Evolutionary conservation across 2,329 filamentous ascomycete genomes (phyloP), one percentile per base, ranked within the genome.

Genomic region (Fusarium aywerte): DNA sequence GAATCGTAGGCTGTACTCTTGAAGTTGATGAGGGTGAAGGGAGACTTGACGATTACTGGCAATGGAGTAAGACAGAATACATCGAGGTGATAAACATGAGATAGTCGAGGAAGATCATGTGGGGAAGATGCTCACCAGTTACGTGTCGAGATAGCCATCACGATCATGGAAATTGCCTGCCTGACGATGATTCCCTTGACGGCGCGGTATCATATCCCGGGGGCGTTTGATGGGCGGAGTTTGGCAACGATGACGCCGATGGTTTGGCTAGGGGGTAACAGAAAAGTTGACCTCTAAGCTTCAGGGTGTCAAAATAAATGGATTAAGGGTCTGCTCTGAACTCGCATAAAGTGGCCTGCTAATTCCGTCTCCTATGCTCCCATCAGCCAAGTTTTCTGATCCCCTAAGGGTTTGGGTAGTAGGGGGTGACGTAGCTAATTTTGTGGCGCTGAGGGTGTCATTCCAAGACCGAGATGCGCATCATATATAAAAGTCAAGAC

Each of bases 341-440:
- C n/a, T n/a, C n/a, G n/a, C n/a, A n/a, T n/a, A n/a, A n/a, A n/a
- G n/a, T n/a, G n/a, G n/a, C n/a, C n/a, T n/a, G n/a, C n/a, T n/a
- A n/a, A n/a, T n/a, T n/a, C n/a, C n/a, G n/a, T n/a, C n/a, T n/a
- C n/a, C n/a, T n/a, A n/a, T n/a, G n/a, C n/a, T n/a, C n/a, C n/a
- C n/a, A n/a, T n/a, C n/a, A n/a, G n/a, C n/a, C n/a, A n/a, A n/a
- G n/a, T n/a, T n/a, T n/a, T n/a, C n/a, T n/a, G n/a, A n/a, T n/a
- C n/a, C n/a, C n/a, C n/a, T n/a, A n/a, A n/a, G n/a, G n/a, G n/a
- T n/a, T n/a, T n/a, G n/a, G n/a, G n/a, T n/a, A n/a, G n/a, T 55
- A 56, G 44, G 29, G 23, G 69, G 70, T 73, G 70, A 71, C 70
- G 70, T 72, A 72, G 61, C 31, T 51, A 49, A 45, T 15, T 53